phyloP scores from a whole-genome alignment of 225 moss, liverwort and hornwort genomes.

The Pseudoscleropodium purum region DNA sequence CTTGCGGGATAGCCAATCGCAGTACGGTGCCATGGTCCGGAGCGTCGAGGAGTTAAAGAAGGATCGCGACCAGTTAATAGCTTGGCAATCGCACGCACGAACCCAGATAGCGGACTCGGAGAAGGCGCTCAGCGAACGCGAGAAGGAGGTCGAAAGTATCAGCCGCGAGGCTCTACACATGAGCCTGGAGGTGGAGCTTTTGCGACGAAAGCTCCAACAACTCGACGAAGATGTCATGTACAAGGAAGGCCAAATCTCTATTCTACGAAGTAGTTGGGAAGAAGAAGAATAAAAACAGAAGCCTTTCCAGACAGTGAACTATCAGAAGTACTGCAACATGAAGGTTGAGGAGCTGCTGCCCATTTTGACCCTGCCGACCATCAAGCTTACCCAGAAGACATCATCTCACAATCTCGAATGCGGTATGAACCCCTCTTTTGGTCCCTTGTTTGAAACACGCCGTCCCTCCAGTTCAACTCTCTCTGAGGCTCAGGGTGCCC shows the following conservation, averaged over 20 bases:
- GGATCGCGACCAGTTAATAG: slow-evolving; percentile 26
- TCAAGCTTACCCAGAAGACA: not conserved
- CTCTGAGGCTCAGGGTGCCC: not conserved
- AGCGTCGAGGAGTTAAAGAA: slow-evolving; percentile 18
- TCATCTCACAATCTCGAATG: not conserved
- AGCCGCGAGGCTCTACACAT: slow-evolving; percentile 36
- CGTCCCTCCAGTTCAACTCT: not conserved
- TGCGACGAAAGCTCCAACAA: slow-evolving; percentile 40
- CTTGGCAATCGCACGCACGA: slow-evolving; percentile 43
- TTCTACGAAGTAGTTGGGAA: slow-evolving; percentile 39
- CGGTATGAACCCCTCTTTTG: not conserved
- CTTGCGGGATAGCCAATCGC: slow-evolving; percentile 22
- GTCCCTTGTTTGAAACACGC: not conserved
- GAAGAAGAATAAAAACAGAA: slow-evolving; percentile 6
- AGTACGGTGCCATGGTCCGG: slow-evolving; percentile 11
- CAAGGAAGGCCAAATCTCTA: slow-evolving; percentile 60
- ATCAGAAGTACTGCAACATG: not conserved
- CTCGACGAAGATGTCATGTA: slow-evolving; percentile 54
- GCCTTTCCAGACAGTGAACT: not conserved
- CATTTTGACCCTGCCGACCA: not conserved
- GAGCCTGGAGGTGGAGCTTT: slow-evolving; percentile 51
- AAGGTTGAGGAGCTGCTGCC: not conserved
- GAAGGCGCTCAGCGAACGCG: slow-evolving; percentile 25
- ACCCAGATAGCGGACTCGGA: slow-evolving; percentile 25
- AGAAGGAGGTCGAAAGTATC: slow-evolving; percentile 42